A percentile compares a stretch with the other conserved stretches of the same genome.
Evolutionary conservation across 352 stramenopile species (phyloP).

Genomic region (Peronosclerospora sorghi): DNA sequence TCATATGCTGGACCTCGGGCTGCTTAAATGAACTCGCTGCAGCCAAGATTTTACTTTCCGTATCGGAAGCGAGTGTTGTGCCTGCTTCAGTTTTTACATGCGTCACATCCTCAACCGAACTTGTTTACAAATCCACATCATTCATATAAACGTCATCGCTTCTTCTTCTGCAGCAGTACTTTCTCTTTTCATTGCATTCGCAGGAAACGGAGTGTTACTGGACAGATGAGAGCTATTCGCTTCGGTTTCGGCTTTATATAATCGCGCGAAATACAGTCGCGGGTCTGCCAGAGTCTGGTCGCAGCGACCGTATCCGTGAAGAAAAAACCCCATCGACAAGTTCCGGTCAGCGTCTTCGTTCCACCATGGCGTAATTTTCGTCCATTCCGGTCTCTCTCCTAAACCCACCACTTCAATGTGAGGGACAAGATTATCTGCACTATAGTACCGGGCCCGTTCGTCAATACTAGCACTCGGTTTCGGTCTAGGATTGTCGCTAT

Average conservation of each 20-base stretch:
- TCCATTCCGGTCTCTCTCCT: conserved; percentile 67
- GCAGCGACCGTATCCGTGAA: conserved; percentile 79
- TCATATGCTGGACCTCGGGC: conserved; percentile 85
- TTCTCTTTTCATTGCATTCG: conserved; percentile 12
- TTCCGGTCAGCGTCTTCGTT: conserved; percentile 69
- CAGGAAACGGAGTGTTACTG: not conserved
- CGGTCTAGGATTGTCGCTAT: conserved; percentile 9
- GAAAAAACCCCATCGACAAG: conserved; percentile 74
- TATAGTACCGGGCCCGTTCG: conserved; percentile 60
- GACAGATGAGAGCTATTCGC: not conserved
- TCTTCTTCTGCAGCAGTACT: not conserved
- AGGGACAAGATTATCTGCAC: conserved; percentile 49
- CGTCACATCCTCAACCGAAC: conserved; percentile 25
- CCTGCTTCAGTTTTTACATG: conserved; percentile 16
- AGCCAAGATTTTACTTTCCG: conserved; percentile 1
- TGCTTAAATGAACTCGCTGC: conserved; percentile 59
- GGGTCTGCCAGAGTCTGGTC: conserved; percentile 70
- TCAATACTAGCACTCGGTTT: conserved; percentile 51
- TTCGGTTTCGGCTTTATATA: conserved; percentile 34
- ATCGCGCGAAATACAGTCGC: conserved; percentile 56
- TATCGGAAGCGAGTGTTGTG: not conserved
- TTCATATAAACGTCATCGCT: conserved; percentile 26
- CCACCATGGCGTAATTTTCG: conserved; percentile 81
- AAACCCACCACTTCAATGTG: conserved; percentile 56
- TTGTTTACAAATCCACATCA: conserved; percentile 35